Percentiles rank a stretch among this genome's conserved stretches.
Conservation (phyloP, 352 stramenopile genomes). For the Phytophthora fragariaefolia region DNA sequence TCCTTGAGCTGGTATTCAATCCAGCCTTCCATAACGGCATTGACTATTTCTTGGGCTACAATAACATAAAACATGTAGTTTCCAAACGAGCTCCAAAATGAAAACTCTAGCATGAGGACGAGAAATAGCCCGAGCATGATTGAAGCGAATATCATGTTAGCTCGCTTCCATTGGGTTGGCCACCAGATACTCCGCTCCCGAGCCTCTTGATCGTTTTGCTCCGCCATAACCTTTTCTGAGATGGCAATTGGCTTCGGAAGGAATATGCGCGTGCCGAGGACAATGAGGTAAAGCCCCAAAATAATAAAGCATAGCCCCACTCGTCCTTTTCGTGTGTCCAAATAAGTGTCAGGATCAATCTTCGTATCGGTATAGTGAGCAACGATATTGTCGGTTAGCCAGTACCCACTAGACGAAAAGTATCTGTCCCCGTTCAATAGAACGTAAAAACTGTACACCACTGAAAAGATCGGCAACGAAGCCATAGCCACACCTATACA, state of each 20-base stretch:
- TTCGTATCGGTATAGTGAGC: slow-evolving; percentile 90
- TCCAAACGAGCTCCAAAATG: slow-evolving; percentile 95
- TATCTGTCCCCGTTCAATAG: slow-evolving; percentile 71
- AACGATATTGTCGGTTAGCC: slow-evolving; percentile 78
- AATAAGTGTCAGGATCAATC: slow-evolving; percentile 79
- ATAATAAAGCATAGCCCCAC: slow-evolving; percentile 94
- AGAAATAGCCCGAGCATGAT: slow-evolving; percentile 93
- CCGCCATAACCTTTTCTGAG: slow-evolving; percentile 88
- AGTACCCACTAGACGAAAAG: slow-evolving; percentile 59
- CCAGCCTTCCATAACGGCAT: slow-evolving; percentile 85
- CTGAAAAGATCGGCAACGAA: slow-evolving; percentile 82
- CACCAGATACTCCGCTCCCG: slow-evolving; percentile 85
- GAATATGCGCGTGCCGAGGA: slow-evolving; percentile 90
- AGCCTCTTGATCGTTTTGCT: slow-evolving; percentile 78
- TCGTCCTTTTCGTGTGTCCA: slow-evolving; percentile 80
- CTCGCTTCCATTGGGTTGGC: slow-evolving; percentile 94
- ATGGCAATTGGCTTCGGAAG: slow-evolving; percentile 92
- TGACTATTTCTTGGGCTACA: slow-evolving; percentile 92
- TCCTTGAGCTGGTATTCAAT: slow-evolving; percentile 94
- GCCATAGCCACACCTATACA: slow-evolving; percentile 90
- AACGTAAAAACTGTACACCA: slow-evolving; percentile 73
- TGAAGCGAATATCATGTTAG: slow-evolving; percentile 95
- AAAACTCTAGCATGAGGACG: slow-evolving; percentile 95
- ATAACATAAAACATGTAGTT: slow-evolving; percentile 97
- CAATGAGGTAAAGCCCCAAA: slow-evolving; percentile 90